phyloP scores from a whole-genome alignment of 257 asterid genomes.

The Jacaranda mimosifolia region DNA sequence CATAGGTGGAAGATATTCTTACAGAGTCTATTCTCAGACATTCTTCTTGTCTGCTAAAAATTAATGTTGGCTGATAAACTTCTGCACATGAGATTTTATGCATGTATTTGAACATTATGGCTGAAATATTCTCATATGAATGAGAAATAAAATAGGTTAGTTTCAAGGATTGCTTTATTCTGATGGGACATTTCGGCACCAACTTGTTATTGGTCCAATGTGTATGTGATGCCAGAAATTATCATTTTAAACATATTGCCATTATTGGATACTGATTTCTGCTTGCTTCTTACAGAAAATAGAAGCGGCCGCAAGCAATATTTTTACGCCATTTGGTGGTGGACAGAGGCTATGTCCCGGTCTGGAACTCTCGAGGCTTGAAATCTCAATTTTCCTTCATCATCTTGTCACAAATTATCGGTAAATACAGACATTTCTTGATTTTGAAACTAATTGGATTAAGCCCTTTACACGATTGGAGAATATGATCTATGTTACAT shows the following conservation, averaged over 20 bases:
- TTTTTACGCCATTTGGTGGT: slow-evolving; percentile 94
- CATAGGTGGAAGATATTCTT: background rate
- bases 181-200: slow-evolving; percentile 13
- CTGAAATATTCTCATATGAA: background rate
- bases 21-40: background rate
- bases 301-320: slow-evolving; percentile 56
- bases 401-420: slow-evolving; percentile 81
- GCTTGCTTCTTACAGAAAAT: slow-evolving; percentile 47
- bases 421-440: slow-evolving; percentile 43
- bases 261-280: background rate
- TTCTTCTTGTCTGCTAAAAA: slow-evolving; percentile 21
- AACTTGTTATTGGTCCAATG: slow-evolving; percentile 19
- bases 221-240: slow-evolving; percentile 1
- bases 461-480: no score
- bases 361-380: slow-evolving; percentile 89
- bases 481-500: no score
- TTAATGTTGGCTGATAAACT: slow-evolving; percentile 17
- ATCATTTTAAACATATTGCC: background rate
- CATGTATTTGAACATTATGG: background rate
- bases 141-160: background rate
- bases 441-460: background rate
- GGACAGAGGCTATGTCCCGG: slow-evolving; percentile 99
- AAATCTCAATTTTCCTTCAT: slow-evolving; percentile 89
- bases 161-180: background rate
- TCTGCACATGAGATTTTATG: slow-evolving; percentile 20